These are phyloP conservation scores for Neurospora sp. DNA, from an alignment of 495 filamentous ascomycete genomes.

Conservation along the genomic window DNA sequence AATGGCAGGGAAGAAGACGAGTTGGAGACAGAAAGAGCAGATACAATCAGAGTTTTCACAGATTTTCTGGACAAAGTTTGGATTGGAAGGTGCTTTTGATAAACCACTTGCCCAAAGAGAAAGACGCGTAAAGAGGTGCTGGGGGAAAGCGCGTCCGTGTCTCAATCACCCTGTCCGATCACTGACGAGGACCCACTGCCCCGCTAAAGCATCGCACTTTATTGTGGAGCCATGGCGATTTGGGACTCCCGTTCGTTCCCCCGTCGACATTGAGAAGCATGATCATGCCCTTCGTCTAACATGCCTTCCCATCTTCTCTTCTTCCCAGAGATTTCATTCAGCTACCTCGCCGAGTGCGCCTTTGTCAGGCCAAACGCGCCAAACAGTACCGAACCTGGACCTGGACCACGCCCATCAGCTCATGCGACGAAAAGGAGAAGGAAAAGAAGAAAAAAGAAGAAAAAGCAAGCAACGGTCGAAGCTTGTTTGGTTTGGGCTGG, in stretches of 20 bases:
- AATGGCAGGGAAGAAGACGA: background rate
- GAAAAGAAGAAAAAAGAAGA: background rate
- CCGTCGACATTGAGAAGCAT: background rate
- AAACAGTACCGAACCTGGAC: background rate
- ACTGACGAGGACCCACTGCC: background rate
- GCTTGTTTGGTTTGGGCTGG: background rate
- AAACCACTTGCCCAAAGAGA: background rate
- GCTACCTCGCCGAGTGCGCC: background rate
- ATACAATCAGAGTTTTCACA: background rate
- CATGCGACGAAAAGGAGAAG: background rate
- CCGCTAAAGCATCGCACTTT: background rate
- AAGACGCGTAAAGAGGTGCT: background rate
- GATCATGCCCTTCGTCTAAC: too few species aligned
- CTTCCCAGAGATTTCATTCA: background rate
- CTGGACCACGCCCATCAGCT: background rate
- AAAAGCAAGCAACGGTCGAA: background rate
- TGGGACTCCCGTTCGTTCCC: background rate
- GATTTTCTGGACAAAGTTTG: background rate
- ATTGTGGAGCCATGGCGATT: background rate
- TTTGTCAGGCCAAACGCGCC: background rate
- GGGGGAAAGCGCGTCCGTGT: background rate
- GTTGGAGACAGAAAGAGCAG: background rate
- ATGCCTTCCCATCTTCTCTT: too few species aligned
- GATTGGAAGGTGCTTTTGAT: background rate
- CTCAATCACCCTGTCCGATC: background rate